Evolutionary conservation across 1,284 basidiomycete species (phyloP), one percentile per base, ranked within the genome.

Genomic region (Cutaneotrichosporon sp.): DNA sequence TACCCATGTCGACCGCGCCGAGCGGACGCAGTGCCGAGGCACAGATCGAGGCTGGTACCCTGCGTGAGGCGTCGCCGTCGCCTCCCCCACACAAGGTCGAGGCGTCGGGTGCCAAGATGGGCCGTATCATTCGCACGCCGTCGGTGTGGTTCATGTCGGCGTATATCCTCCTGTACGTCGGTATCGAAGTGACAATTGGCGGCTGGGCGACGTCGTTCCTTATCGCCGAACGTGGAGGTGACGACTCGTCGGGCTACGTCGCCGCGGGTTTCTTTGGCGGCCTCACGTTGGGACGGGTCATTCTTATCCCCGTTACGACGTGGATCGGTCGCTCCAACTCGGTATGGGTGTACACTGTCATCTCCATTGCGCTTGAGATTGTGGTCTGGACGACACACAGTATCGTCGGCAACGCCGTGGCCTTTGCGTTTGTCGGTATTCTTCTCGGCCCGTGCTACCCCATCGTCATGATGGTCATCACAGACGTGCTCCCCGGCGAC

Each of bases 311-410:
- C 1, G 65, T 73, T 13, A 74, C 72, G 8, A 49, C 54, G 4
- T 59, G 49, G 54, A 45, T 75, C 4, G 73, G 73, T 12, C 55
- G 65, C 18, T 56, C 60, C 42, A 61, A 56, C 33, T 61, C 68
- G 3, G 61, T 74, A 21, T 72, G 63, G 55, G 45, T 70, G 14
- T 69, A 50, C 38, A 59, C 70, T 3, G 26, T 56, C 17, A 34
- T 68, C 18, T 58, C 64, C 2, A 66, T 74, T 43, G 69, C 62
- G 5, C 76, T 86, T 21, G 80, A 85, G 62, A 64, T 84, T 15
- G 74, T 82, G 26, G 75, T 86, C 36, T 86, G 84, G 85, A 77
- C 82, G 21, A 80, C 82, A 1, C 80, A 81, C 18, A 80, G 80
- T 4, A 71, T 85, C 20, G 70, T 84, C 36, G 80, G 79, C 21